A percentile compares a stretch with the other conserved stretches of the same genome.
Conservation (phyloP, 2,329 filamentous ascomycete genomes). For the Apiospora pterosperma region DNA sequence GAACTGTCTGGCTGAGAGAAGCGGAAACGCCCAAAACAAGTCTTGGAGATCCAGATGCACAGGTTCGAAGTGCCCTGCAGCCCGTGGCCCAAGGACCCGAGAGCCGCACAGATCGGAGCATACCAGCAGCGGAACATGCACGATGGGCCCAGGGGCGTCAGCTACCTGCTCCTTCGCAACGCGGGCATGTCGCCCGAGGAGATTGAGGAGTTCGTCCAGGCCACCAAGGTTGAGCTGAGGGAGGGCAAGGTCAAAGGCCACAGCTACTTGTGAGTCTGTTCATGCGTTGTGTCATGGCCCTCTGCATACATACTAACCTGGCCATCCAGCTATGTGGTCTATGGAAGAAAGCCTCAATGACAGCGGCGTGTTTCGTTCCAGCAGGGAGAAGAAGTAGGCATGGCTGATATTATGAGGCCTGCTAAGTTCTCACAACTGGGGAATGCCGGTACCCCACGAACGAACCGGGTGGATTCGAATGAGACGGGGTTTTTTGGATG, state of each 20-base stretch:
- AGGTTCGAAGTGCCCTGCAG: constrained; percentile 2
- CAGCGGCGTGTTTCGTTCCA: not conserved
- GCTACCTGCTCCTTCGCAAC: not conserved
- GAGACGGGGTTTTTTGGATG: not conserved
- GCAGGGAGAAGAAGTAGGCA: too few species aligned
- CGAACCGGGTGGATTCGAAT: not conserved
- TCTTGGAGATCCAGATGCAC: constrained; percentile 5
- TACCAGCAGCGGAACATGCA: constrained; percentile 4
- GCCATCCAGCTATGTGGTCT: not conserved
- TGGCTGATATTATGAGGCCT: not conserved
- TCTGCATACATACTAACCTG: not conserved
- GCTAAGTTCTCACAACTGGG: not conserved
- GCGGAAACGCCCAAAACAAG: too few species aligned
- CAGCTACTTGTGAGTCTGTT: not conserved
- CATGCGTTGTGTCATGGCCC: too few species aligned
- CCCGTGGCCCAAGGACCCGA: constrained; percentile 3
- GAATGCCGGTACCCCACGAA: not conserved
- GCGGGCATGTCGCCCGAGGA: constrained; percentile 4
- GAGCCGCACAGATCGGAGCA: not conserved
- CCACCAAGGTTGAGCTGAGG: not conserved
- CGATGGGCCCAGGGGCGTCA: constrained; percentile 3
- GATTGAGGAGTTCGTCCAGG: constrained; percentile 1
- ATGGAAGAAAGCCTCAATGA: not conserved
- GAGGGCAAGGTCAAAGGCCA: not conserved
- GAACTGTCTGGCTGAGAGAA: not conserved